Evolutionary conservation across 1,139 yeast genomes (phyloP).

Genomic region (Magnusiomyces suaveolens): DNA sequence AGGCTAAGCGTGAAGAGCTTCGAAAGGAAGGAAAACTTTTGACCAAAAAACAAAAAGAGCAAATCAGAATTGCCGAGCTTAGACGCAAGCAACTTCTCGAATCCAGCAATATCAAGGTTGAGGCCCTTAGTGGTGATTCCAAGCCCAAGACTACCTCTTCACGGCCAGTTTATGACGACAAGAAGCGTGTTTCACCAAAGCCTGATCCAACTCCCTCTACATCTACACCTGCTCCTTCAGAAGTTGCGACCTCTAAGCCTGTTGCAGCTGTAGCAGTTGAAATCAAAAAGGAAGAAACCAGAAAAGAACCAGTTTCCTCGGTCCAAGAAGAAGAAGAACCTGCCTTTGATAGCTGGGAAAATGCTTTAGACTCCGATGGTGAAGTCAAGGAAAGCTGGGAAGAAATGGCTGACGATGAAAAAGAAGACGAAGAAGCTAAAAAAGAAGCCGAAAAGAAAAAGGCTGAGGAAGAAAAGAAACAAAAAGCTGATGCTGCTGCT

Average conservation of each 20-base stretch:
- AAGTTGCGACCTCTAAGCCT: constrained; percentile 26
- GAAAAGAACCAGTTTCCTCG: constrained; percentile 18
- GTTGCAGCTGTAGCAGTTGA: constrained; percentile 27
- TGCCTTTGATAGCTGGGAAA: constrained; percentile 34
- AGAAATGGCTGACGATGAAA: constrained; percentile 19
- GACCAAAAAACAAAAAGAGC: constrained; percentile 93
- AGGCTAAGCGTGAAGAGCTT: constrained; percentile 76
- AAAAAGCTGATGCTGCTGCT: constrained; percentile 20
- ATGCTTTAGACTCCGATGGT: constrained; percentile 33
- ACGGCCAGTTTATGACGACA: constrained; percentile 61
- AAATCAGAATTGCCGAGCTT: constrained; percentile 73
- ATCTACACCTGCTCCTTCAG: constrained; percentile 18
- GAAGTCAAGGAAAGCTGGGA: constrained; percentile 28
- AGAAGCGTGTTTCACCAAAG: no score
- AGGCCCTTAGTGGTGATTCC: constrained; percentile 47
- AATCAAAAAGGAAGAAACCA: constrained; percentile 20
- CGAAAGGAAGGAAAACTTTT: constrained; percentile 78
- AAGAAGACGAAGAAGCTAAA: constrained; percentile 19
- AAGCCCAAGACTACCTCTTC: constrained; percentile 27
- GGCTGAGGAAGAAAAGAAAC: constrained; percentile 16
- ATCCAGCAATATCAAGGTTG: constrained; percentile 56
- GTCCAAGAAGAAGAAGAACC: constrained; percentile 25
- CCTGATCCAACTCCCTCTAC: constrained; percentile 32
- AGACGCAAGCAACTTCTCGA: constrained; percentile 81
- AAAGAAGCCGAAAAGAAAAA: constrained; percentile 16